Percentiles rank a stretch among this genome's conserved stretches.
Conservation (phyloP, 2,329 filamentous ascomycete genomes). For the Ceratocystis eucalypticola region DNA sequence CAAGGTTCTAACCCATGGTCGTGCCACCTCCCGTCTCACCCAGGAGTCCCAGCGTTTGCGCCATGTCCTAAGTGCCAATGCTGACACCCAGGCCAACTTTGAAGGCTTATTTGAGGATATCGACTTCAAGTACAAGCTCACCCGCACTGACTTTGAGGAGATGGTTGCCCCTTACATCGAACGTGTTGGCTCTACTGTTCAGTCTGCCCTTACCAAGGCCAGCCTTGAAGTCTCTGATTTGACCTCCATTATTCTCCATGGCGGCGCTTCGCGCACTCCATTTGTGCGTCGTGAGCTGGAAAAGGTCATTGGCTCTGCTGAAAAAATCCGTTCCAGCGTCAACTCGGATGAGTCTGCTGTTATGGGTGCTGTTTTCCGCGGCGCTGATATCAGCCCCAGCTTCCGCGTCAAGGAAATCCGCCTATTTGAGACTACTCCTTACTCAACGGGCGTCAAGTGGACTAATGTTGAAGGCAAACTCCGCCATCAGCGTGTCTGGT, state of each 20-base stretch:
- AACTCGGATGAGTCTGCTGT: conserved; percentile 95
- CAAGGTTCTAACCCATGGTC: conserved; percentile 59
- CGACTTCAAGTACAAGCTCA: conserved; percentile 85
- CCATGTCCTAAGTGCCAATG: conserved; percentile 87
- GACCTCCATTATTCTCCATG: conserved; percentile 84
- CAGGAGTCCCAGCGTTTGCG: conserved; percentile 81
- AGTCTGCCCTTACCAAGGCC: conserved; percentile 60
- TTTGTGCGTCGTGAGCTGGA: conserved; percentile 89
- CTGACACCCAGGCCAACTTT: conserved; percentile 64
- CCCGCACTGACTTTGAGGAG: conserved; percentile 66
- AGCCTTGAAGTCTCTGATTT: conserved; percentile 61
- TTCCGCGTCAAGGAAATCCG: conserved; percentile 98
- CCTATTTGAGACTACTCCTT: conserved; percentile 61
- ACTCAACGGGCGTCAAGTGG: conserved; percentile 65
- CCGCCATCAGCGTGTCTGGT: conserved; percentile 72
- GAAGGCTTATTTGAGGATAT: conserved; percentile 85
- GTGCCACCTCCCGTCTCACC: conserved; percentile 76
- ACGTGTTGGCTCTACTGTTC: conserved; percentile 55
- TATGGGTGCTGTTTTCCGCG: conserved; percentile 90
- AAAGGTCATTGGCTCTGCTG: conserved; percentile 52
- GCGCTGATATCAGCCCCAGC: conserved; percentile 78
- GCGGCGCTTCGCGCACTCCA: conserved; percentile 77
- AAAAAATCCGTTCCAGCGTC: conserved; percentile 83
- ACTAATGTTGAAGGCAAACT: conserved; percentile 52
- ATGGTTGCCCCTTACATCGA: conserved; percentile 54